Evolutionary conservation across 2,329 filamentous ascomycete species (phyloP), one percentile per base, ranked within the genome.

Genomic region (Xylaria sp.): DNA sequence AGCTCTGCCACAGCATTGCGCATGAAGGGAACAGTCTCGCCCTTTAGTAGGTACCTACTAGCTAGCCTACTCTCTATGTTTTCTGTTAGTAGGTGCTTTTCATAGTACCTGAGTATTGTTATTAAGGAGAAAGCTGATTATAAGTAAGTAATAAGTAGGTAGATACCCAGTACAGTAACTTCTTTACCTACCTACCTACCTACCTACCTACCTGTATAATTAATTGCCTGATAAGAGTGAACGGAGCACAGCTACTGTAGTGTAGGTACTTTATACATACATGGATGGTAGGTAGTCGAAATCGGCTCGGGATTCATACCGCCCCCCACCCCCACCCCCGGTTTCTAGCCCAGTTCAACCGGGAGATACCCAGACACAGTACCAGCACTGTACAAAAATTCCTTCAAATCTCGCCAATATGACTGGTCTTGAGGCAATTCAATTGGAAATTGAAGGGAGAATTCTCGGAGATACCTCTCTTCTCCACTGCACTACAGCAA

Each of bases 381-480:
- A 6, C 31, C 31, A 5, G 6, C 54, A 54, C 54, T 54, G 64
- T 66, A 63, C 17, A 13, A 11, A 45, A 25, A 31, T 11, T 33
- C 45, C 36, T 60, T 4, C 38, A 29, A 60, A 51, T 56, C 44
- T 50, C 39, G 50, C 22, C 10, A 17, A 58, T 67, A 20, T 42
- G 17, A 61, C 50, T 62, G 64, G 59, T 27, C 31, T 13, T 11
- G 6, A 6, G 39, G 25, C 53, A 55, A 33, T 31, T 49, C 39
- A 58, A 60, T 51, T 45, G 33, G 27, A 38, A 66, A 63, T 56
- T 51, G 33, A 45, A 45, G 61, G 62, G 66, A 62, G 53, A 68
- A 62, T 59, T 65, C 58, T 68, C 66, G 62, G 65, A 65, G 39
- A 57, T 47, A 33, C 44, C 36, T 42, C 17, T 38, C 33, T 57